A percentile compares a stretch with the other conserved stretches of the same genome.
Evolutionary conservation across 305 asterid species (phyloP).

Genomic region (Fraxinus ornus): DNA sequence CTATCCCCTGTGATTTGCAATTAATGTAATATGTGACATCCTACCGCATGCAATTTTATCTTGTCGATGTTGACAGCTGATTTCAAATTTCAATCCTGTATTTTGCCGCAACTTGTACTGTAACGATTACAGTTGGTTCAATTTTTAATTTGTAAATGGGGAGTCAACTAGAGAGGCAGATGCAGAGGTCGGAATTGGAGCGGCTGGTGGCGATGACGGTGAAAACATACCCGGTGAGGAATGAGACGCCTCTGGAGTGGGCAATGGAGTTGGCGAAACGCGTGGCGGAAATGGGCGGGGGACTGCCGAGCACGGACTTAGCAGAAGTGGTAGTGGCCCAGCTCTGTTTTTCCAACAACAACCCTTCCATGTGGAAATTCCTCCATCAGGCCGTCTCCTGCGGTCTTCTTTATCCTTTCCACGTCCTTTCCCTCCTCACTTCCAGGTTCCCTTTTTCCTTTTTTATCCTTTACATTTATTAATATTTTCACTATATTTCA

Average conservation of each 20-base stretch:
- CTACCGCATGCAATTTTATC: background rate
- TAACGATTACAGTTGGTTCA: background rate
- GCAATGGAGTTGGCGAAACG: conserved; percentile 14
- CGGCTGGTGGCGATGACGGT: background rate
- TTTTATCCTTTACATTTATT: background rate
- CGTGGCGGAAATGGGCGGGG: background rate
- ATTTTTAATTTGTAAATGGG: background rate
- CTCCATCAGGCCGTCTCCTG: conserved; percentile 19
- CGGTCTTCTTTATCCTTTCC: conserved; percentile 22
- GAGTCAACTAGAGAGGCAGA: background rate
- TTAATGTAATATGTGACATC: background rate
- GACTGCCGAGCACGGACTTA: conserved; percentile 17
- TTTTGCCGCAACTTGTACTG: background rate
- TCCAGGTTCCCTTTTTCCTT: conserved; percentile 14
- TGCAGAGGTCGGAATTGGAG: background rate
- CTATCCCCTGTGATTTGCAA: background rate
- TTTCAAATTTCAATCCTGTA: background rate
- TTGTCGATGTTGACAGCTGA: background rate
- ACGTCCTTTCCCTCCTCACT: conserved; percentile 27
- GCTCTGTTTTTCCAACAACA: conserved; percentile 21
- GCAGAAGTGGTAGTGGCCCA: conserved; percentile 13
- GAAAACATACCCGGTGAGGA: background rate
- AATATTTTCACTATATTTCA: background rate
- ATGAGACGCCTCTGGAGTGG: conserved; percentile 14
- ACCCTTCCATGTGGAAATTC: conserved; percentile 27